Evolutionary conservation across 2,329 filamentous ascomycete species (phyloP).

Genomic region (Xylaria digitata): DNA sequence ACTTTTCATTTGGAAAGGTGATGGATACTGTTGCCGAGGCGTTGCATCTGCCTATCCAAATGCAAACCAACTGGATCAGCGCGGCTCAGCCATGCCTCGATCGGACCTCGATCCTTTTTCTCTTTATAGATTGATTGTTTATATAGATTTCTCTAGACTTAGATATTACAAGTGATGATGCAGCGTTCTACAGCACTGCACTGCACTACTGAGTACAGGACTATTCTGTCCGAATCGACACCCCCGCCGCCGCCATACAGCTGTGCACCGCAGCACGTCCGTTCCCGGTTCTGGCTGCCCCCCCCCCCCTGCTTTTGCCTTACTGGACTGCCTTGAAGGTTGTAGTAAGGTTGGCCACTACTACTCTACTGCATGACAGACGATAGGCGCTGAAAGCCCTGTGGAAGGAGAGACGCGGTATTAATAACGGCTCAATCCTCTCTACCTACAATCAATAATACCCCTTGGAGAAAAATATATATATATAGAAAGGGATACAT

Average conservation of each 20-base stretch:
- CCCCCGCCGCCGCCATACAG: conserved; percentile 16
- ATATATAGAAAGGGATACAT: neutral
- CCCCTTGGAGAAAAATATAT: conserved; percentile 9
- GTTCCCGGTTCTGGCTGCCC: conserved; percentile 4
- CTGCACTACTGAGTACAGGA: neutral
- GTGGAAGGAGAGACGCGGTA: conserved; percentile 20
- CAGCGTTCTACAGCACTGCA: neutral
- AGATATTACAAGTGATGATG: neutral
- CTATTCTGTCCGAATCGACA: conserved; percentile 6
- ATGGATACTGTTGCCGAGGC: too few relatives aligned
- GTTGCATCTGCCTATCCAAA: neutral
- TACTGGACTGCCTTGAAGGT: conserved; percentile 35
- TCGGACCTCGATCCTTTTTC: conserved; percentile 20
- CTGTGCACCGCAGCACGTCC: conserved; percentile 17
- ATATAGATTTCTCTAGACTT: neutral
- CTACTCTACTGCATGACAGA: conserved; percentile 32
- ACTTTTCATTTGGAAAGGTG: too few relatives aligned
- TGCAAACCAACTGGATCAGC: conserved; percentile 1
- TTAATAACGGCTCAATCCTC: conserved; percentile 35
- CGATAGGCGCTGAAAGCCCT: conserved; percentile 31
- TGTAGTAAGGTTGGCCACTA: conserved; percentile 25
- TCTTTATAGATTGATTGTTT: neutral
- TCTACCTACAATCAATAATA: conserved; percentile 9
- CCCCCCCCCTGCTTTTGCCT: conserved; percentile 29
- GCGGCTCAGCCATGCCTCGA: conserved; percentile 25